Evolutionary conservation across 1,284 basidiomycete species (phyloP), one percentile per base, ranked within the genome.

Genomic region (Mycosarcoma maydis): DNA sequence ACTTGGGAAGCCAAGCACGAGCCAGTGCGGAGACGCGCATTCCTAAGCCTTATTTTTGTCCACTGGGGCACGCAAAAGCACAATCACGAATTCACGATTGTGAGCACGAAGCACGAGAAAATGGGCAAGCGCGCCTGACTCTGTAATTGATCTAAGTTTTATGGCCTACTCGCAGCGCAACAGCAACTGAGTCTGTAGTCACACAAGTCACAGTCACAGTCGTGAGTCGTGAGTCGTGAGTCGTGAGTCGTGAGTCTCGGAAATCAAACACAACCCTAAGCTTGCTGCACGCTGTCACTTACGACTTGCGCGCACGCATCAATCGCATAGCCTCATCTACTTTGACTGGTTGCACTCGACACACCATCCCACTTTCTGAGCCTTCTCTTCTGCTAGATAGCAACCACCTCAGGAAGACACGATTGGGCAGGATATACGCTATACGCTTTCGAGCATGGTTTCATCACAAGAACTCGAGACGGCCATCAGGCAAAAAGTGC

Each of bases 401-500:
- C 27, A 7, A 13, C 13, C 27, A 13, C 27, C 27, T 29, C n/a
- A n/a, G n/a, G n/a, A n/a, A n/a, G n/a, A n/a, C n/a, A n/a, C 13
- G 27, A 29, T 7, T 13, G 13, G 27, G 6, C 27, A 29, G 13
- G 27, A 29, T 29, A n/a, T 27, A n/a, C 20, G 26, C 24, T 22
- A 34, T 16, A 34, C 10, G n/a, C n/a, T n/a, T 19, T 20, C 38
- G n/a, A 43, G 11, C 7, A 80, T 80, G 76, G 77, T 80, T 17
- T 72, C 76, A 14, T 77, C 76, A 50, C 64, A 70, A n/a, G 71
- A 81, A 19, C 73, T 81, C 39, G 78, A 80, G 48, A 49, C 52
- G 13, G 77, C 78, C n/a, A 81, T 81, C 52, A 57, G 78, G 36
- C 51, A 58, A 22, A 78, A 80, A 49, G 67, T 81, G 19, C 49